Base-by-base conservation (phyloP, 2,329 filamentous ascomycete species). In the Verticillium nubilum region DNA sequence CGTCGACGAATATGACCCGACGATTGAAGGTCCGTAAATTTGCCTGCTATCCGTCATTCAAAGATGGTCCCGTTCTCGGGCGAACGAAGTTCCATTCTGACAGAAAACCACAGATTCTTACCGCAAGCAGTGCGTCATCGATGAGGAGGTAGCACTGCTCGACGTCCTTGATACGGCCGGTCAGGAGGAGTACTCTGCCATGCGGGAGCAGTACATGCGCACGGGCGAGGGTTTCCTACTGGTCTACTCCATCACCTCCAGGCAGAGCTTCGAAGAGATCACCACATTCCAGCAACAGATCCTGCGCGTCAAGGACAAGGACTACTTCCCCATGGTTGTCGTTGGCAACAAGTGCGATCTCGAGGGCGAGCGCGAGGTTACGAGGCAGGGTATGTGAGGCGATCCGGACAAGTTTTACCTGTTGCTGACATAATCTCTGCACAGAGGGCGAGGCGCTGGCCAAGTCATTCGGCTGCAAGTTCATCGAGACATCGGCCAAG, bases 311-410 rank as follows among this genome's bases (percentile, higher is more conserved):
- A 99, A 99, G 85, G 95, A 98, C 81, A 98, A 97, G 86, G 95
- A 99, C 79, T 97, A 97, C 76, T 99, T 99, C 82, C 95, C 95
- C 68, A 98, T 99, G 82, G 97, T 98, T 60, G 91, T 99, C 53
- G 95, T 98, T 50, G 95, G 92, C 69, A 99, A 99, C 86, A 99
- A 99, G 84, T 97, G 94, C 79, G 95, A 99, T 91, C 80, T 99
- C 74, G 94, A 97, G 72, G 82, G 83, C 68, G 94, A 99, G 78
- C 86, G 95, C 72, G 90, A 94, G 70, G 95, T 99, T 61, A 90
- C 91, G 65, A 88, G 89, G 80, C 88, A 96, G 86, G 94, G 94
- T 97, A 84, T 65, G 86, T 78, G 13, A 47, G 12, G 4, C 37
- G n/a, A 4, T n/a, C 4, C n/a, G 37, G 53, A 23, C 54, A n/a